Evolutionary conservation across 1,139 yeast species (phyloP).

Genomic region (Groenewaldozyma auringiensis): DNA sequence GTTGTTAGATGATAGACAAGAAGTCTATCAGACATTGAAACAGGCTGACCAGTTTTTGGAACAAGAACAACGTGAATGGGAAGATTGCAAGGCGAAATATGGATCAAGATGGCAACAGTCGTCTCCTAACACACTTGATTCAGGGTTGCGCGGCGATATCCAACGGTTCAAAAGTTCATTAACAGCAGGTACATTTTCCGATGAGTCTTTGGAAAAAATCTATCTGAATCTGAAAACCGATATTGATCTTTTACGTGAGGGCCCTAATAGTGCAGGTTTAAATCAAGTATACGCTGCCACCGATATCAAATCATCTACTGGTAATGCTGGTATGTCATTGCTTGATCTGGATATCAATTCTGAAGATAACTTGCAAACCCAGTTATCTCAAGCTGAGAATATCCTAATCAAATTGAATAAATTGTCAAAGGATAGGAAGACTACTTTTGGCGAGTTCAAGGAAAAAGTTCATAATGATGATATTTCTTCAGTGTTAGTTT

Average conservation of each 20-base stretch:
- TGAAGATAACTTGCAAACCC: conserved; percentile 30
- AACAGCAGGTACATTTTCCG: conserved; percentile 61
- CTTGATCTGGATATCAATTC: conserved; percentile 54
- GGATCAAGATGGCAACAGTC: conserved; percentile 36
- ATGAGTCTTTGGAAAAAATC: conserved; percentile 45
- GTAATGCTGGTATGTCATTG: conserved; percentile 32
- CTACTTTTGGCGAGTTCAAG: conserved; percentile 59
- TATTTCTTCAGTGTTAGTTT: conserved; percentile 66
- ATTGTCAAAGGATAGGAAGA: conserved; percentile 51
- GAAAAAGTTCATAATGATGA: conserved; percentile 73
- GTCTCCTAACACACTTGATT: conserved; percentile 30
- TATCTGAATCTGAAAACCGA: conserved; percentile 33
- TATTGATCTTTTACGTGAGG: conserved; percentile 31
- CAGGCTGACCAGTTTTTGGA: conserved; percentile 36
- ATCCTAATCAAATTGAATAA: conserved; percentile 39
- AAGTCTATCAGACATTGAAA: conserved; percentile 27
- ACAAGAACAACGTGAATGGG: conserved; percentile 34
- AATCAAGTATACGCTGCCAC: conserved; percentile 22
- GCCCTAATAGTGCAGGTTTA: conserved; percentile 27
- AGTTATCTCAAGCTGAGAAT: conserved; percentile 40
- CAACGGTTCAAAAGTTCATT: conserved; percentile 56
- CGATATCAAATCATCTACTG: conserved; percentile 6
- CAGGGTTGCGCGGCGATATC: conserved; percentile 43
- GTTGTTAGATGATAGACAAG: conserved; percentile 16
- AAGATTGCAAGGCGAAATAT: conserved; percentile 27